These are phyloP conservation scores for Chytriomyces confervae DNA, from an alignment of 192 early-diverging fungal genomes.

Conservation along the genomic window DNA sequence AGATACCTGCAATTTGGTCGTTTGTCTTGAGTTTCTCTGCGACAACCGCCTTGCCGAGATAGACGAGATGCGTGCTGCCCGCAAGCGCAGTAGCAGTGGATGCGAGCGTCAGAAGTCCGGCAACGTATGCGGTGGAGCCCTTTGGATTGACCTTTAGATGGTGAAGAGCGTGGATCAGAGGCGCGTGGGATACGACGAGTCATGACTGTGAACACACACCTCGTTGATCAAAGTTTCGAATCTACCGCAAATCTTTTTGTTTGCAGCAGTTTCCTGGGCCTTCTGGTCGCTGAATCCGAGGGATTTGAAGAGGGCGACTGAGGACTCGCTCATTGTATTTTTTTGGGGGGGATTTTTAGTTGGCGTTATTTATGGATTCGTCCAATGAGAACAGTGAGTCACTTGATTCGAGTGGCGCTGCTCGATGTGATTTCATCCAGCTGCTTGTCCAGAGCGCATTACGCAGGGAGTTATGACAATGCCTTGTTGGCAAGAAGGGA, in stretches of 20 bases:
- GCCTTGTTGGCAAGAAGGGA: too few species aligned
- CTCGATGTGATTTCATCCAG: background rate
- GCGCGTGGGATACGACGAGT: too few species aligned
- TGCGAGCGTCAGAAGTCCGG: constrained; percentile 85
- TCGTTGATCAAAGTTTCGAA: constrained; percentile 75
- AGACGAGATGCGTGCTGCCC: constrained; percentile 69
- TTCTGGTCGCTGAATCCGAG: constrained; percentile 91
- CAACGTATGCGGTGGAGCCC: constrained; percentile 55
- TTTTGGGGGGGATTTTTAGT: background rate
- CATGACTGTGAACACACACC: constrained; percentile 47
- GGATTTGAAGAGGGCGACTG: constrained; percentile 68
- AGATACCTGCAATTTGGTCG: constrained; percentile 86
- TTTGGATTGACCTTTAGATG: constrained; percentile 15
- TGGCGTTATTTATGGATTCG: too few species aligned
- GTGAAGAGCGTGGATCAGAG: too few species aligned
- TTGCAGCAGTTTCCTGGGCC: constrained; percentile 91
- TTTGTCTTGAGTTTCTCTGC: constrained; percentile 65
- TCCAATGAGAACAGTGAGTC: background rate
- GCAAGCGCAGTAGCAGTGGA: constrained; percentile 83
- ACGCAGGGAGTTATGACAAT: background rate
- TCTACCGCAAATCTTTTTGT: constrained; percentile 91
- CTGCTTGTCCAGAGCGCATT: background rate
- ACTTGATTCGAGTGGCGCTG: background rate
- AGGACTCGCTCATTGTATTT: constrained; percentile 3
- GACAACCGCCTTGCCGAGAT: constrained; percentile 80